Base-by-base conservation (phyloP, 2,329 filamentous ascomycete species). In the Geosmithia putterillii region DNA sequence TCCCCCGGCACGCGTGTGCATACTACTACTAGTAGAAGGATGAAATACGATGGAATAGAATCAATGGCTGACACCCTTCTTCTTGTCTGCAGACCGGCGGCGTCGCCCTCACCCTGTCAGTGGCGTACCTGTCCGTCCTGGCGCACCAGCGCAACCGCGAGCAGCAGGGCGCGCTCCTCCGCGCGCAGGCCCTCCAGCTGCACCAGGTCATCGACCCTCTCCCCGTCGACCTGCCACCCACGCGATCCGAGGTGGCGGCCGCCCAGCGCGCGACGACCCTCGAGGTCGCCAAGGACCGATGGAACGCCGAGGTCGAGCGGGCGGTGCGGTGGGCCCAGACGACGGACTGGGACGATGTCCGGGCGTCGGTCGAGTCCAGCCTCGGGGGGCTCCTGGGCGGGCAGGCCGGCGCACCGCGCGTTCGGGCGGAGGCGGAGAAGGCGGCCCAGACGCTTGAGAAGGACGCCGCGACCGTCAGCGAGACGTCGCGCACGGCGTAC, bases 221-320 rank as follows among this genome's bases (percentile, higher is more conserved):
- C 46, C 65, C 64, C 19, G 42, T 34, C 14, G 62, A 65, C 9
- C 65, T 70, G 10, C 69, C 67, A 2, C 72, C 69, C 10, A 69
- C 69, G 9, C 65, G 73, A 38, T 64, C 69, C 38, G 70, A 76
- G 53, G 58, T 67, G 35, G 67, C 70, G 40, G 65, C 67, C 34
- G 61, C 72, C 42, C 66, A 74, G 51, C 67, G 73, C 48, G 69
- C 71, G 22, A 69, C 70, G 40, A 64, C 84, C 41, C 57, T 79
- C 43, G 83, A 88, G 56, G 67, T 76, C 32, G 70, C 81, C 52
- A 90, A 90, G 66, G 81, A 85, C 54, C 69, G 76, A 47, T 90
- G 85, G 85, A 90, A 92, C 59, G 62, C 72, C 42, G 84, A 90
- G 61, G 62, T 90, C 32, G 74, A 82, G 58, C 69, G 70, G 47